Conservation (phyloP, 1,284 basidiomycete species). For the Stereum hirsutum region DNA sequence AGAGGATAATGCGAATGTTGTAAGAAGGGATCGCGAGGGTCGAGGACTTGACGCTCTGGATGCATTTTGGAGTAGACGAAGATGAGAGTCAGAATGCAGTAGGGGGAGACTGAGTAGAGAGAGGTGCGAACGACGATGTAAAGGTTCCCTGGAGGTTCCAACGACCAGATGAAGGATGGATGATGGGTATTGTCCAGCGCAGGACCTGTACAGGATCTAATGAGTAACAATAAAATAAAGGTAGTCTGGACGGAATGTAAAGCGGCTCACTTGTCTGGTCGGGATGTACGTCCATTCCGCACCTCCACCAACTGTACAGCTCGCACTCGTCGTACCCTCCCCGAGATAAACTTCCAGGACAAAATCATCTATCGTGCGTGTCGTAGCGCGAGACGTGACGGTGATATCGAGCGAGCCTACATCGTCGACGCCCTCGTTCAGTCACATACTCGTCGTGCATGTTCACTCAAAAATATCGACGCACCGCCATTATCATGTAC, state of each 20-base stretch:
- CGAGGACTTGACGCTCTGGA: conserved; percentile 29
- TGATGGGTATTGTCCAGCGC: conserved; percentile 69
- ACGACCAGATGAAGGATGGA: conserved; percentile 52
- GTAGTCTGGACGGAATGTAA: background rate
- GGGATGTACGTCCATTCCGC: conserved; percentile 77
- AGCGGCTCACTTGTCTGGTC: conserved; percentile 41
- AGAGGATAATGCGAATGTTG: conserved; percentile 65
- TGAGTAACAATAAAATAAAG: too few relatives aligned
- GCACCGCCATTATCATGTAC: conserved; percentile 59
- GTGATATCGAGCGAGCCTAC: conserved; percentile 67
- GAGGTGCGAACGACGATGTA: conserved; percentile 39
- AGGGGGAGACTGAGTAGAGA: background rate
- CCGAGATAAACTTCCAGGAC: conserved; percentile 70
- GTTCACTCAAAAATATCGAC: conserved; percentile 11
- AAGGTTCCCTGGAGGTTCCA: conserved; percentile 76
- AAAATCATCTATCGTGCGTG: conserved; percentile 62
- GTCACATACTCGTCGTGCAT: background rate
- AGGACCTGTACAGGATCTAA: conserved; percentile 50
- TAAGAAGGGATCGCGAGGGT: conserved; percentile 63
- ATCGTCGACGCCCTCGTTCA: too few relatives aligned
- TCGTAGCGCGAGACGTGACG: conserved; percentile 57
- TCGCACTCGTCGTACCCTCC: conserved; percentile 56
- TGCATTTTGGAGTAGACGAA: background rate
- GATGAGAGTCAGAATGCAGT: conserved; percentile 15
- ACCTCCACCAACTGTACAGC: conserved; percentile 53